Conservation (phyloP, 164 flowering plant genomes). For the Malania oleifera region DNA sequence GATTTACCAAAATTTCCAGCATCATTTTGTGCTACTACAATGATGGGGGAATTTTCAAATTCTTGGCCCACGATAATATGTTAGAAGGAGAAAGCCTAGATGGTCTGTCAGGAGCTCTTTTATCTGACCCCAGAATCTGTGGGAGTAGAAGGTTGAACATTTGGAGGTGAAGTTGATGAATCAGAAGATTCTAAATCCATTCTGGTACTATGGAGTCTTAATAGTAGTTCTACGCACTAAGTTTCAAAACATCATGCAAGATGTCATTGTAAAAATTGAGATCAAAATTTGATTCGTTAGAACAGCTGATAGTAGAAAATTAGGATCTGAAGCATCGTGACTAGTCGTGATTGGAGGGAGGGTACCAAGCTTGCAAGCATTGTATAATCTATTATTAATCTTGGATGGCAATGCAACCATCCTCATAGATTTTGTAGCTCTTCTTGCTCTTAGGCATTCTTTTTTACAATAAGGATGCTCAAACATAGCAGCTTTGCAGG, state of each 20-base stretch:
- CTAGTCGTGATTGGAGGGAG: no score
- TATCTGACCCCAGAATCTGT: slow-evolving; percentile 34
- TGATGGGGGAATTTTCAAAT: slow-evolving; percentile 68
- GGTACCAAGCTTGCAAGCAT: no score
- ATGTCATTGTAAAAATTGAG: not conserved
- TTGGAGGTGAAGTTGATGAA: slow-evolving; percentile 29
- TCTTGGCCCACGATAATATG: slow-evolving; percentile 78
- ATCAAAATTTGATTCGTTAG: no score
- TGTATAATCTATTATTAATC: no score
- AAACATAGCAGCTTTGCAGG: no score
- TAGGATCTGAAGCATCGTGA: no score
- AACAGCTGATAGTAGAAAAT: no score
- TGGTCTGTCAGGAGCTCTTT: slow-evolving; percentile 34
- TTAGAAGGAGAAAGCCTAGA: slow-evolving; percentile 58
- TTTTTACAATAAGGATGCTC: no score
- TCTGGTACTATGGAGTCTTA: slow-evolving; percentile 11
- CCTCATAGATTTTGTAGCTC: no score
- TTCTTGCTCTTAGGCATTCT: no score
- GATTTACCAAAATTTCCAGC: slow-evolving; percentile 59
- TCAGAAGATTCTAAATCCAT: slow-evolving; percentile 50
- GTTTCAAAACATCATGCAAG: slow-evolving; percentile 2
- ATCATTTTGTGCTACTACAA: slow-evolving; percentile 35
- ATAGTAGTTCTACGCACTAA: not conserved
- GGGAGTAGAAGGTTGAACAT: slow-evolving; percentile 23
- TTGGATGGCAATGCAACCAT: no score